These are phyloP conservation scores for Colletotrichum sp. DNA, from an alignment of 2,329 filamentous ascomycete species.

Conservation along the genomic window DNA sequence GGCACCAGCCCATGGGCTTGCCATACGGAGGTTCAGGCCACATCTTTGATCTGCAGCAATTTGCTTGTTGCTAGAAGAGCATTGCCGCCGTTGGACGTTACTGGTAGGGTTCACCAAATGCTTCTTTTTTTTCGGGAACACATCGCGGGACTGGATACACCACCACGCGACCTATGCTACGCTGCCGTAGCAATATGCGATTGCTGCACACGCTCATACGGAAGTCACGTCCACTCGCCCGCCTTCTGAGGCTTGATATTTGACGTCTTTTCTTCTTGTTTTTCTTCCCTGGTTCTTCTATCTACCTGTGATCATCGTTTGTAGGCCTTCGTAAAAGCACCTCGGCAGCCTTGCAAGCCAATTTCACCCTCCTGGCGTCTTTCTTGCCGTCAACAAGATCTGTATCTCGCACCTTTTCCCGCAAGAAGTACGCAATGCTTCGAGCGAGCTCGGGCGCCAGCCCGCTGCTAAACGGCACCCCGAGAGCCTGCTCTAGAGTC, in stretches of 20 bases:
- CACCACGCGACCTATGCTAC: not conserved
- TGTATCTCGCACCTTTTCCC: conserved; percentile 74
- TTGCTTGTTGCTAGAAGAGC: not conserved
- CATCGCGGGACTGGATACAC: not conserved
- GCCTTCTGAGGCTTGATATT: not conserved
- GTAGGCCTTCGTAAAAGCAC: conserved; percentile 35
- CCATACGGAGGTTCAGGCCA: not conserved
- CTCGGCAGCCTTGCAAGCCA: conserved; percentile 49
- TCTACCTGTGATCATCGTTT: not conserved
- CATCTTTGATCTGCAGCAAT: not conserved
- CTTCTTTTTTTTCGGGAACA: not conserved
- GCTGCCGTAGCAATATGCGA: not conserved
- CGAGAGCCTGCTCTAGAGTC: conserved; percentile 21
- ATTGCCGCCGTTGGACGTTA: not conserved
- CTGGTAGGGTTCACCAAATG: not conserved
- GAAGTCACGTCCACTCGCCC: not conserved
- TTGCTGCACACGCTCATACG: not conserved
- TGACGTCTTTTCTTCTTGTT: not conserved
- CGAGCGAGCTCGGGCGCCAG: conserved; percentile 69
- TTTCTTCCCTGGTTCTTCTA: not conserved
- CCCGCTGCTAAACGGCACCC: not conserved
- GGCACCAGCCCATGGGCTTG: not conserved
- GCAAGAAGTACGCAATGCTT: conserved; percentile 81
- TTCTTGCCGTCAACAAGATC: conserved; percentile 54
- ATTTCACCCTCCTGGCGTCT: conserved; percentile 52